Evolutionary conservation across 306 rosid genomes (phyloP).

Genomic region (Mimosa bimucronata): DNA sequence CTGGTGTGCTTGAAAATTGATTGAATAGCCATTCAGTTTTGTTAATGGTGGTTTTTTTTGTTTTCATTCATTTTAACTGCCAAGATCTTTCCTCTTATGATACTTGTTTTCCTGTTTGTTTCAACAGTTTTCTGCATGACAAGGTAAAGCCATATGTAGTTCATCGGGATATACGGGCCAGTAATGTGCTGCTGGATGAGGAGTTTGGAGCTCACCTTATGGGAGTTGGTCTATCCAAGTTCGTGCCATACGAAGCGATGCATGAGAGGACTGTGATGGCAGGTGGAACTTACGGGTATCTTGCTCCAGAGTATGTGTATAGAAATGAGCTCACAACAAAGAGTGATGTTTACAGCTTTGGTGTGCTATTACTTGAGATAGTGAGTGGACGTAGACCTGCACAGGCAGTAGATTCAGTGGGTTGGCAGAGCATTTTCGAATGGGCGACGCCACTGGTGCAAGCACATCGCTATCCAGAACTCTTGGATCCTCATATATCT

Average conservation of each 20-base stretch:
- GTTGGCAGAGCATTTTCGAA: conserved; percentile 98
- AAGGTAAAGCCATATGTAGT: conserved; percentile 98
- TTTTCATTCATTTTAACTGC: conserved; percentile 27
- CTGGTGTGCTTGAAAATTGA: conserved; percentile 16
- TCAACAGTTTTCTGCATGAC: conserved; percentile 89
- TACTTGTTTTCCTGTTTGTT: neutral
- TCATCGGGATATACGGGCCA: conserved; percentile 94
- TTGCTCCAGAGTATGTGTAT: conserved; percentile 94
- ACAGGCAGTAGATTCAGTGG: conserved; percentile 91
- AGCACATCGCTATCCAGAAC: conserved; percentile 90
- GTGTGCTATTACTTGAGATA: conserved; percentile 89
- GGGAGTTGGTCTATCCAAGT: conserved; percentile 94
- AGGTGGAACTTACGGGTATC: conserved; percentile 96
- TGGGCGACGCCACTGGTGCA: conserved; percentile 98
- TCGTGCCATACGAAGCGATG: conserved; percentile 93
- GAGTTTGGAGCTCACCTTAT: conserved; percentile 94
- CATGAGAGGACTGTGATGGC: conserved; percentile 97
- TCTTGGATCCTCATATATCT: conserved; percentile 82
- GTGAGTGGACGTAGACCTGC: conserved; percentile 96
- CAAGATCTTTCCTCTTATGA: neutral
- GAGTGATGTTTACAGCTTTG: conserved; percentile 95
- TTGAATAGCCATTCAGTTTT: neutral
- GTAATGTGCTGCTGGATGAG: conserved; percentile 93
- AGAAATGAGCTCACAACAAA: conserved; percentile 93
- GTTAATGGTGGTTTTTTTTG: neutral